Evolutionary conservation across 2,329 filamentous ascomycete species (phyloP), one percentile per base, ranked within the genome.

Genomic region (Verticillium nubilum): DNA sequence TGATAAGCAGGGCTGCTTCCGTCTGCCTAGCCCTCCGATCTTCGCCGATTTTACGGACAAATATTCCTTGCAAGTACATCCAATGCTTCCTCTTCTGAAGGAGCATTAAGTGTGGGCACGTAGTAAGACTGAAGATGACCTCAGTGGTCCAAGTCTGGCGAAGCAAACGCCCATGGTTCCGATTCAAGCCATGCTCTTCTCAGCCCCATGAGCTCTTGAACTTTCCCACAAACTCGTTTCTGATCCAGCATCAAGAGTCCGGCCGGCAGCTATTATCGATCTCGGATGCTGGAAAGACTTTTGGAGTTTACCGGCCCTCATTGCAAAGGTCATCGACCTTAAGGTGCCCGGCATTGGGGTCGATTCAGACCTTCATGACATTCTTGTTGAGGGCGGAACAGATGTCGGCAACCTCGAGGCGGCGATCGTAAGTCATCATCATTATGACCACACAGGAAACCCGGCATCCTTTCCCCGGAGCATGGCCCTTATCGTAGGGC

Each of bases 21-120:
- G 73, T n/a, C 67, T 82, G 6, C 80, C 79, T 0, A 74, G 71
- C 0, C 69, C 71, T 19, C 59, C 68, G 1, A 69, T 78, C 1
- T 67, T 81, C 0, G 75, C 80, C 57, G 77, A 80, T 56, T 80
- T 83, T 59, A 70, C 82, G 4, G 72, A 76, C 62, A 74, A 79
- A 56, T 80, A 78, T 61, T 80, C 79, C 59, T 66, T 79, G 12
- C 76, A 79, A 57, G 75, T 79, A 19, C 78, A 80, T 59, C 76
- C 77, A 1, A 63, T 78, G 33, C 67, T 79, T 31, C 77, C 77
- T 0, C 65, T 79, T 23, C 62, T 79, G 28, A 73, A 78, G 54
- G 76, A 83, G 64, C 76, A 76, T 0, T 71, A 78, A 37, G 58
- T 64, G 13, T 82, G 79, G 79, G 74, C 59, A 67, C 77, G 57